Evolutionary conservation across 345 rosid species (phyloP).

Genomic region (Combretum micranthum): DNA sequence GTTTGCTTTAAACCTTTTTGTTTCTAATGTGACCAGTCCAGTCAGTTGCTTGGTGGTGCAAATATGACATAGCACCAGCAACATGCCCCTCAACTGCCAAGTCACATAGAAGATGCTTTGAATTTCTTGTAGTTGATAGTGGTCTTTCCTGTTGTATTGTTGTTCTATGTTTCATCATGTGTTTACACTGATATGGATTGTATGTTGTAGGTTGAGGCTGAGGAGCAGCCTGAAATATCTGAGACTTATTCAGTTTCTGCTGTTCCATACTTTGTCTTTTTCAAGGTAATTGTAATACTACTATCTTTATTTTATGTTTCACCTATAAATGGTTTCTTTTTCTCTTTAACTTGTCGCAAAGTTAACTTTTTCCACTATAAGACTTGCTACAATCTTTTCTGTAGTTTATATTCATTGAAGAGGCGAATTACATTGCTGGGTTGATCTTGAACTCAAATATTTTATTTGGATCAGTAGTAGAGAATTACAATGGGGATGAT

Average conservation of each 20-base stretch:
- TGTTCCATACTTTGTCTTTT: constrained; percentile 79
- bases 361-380: neutral
- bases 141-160: neutral
- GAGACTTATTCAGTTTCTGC: constrained; percentile 81
- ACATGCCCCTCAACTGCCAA: neutral
- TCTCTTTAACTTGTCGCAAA: neutral
- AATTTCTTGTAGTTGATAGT: neutral
- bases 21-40: neutral
- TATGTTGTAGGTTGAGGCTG: constrained; percentile 83
- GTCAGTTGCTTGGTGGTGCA: neutral
- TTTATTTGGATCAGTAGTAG: too few relatives aligned
- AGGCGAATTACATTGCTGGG: too few relatives aligned
- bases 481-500: too few relatives aligned
- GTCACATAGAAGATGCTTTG: too few relatives aligned
- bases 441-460: too few relatives aligned
- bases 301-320: neutral
- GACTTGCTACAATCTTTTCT: too few relatives aligned
- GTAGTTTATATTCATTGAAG: too few relatives aligned
- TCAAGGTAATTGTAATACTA: constrained; percentile 47
- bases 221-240: constrained; percentile 88
- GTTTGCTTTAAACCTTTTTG: neutral
- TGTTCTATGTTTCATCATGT: neutral
- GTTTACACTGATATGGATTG: neutral
- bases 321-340: too few relatives aligned
- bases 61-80: neutral